Evolutionary conservation across 495 filamentous ascomycete species (phyloP), one percentile per base, ranked within the genome.

Genomic region (Trichoderma reesei): DNA sequence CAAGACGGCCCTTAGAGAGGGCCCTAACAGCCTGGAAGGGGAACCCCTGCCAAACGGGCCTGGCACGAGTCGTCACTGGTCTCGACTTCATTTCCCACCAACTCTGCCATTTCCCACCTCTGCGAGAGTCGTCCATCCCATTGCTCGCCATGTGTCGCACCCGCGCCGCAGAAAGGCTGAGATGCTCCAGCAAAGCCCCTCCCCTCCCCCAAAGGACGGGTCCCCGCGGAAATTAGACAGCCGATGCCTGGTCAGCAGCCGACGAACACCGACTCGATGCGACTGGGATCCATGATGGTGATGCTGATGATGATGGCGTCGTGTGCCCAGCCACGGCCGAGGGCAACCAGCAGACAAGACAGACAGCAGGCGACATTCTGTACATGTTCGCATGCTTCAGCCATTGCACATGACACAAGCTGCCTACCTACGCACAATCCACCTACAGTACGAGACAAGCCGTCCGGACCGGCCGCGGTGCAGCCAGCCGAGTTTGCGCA

Each of bases 81-180:
- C 11, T 56, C 34, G 20, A 31, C 51, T 33, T 34, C 51, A 34
- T 31, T 56, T 56, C 51, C 34, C 51, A 26, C 26, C 1, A 26
- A 26, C 26, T 26, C 26, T 26, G 26, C 26, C 26, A 56, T 56
- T 56, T 56, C 51, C 51, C 51, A 34, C 2, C 14, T 31, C 51
- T 56, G 51, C 51, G 51, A n/a, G 9, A 14, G 26, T 34, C 51
- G 34, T 56, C 18, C 51, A 56, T 56, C 18, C 20, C 18, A 33
- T 46, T 56, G 51, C 51, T 56, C 11, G 51, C 51, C 51, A 56
- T 56, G 51, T 56, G 51, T 31, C 18, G 51, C 51, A 33, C 9
- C 26, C 51, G 51, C 51, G 9, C 26, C 34, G 51, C 51, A 56
- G 44, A 48, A 56, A 56, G 31, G 51, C 31, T 34, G 51, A 56